Evolutionary conservation across 1,284 basidiomycete species (phyloP), one percentile per base, ranked within the genome.

Genomic region (Boletus holoroseus): DNA sequence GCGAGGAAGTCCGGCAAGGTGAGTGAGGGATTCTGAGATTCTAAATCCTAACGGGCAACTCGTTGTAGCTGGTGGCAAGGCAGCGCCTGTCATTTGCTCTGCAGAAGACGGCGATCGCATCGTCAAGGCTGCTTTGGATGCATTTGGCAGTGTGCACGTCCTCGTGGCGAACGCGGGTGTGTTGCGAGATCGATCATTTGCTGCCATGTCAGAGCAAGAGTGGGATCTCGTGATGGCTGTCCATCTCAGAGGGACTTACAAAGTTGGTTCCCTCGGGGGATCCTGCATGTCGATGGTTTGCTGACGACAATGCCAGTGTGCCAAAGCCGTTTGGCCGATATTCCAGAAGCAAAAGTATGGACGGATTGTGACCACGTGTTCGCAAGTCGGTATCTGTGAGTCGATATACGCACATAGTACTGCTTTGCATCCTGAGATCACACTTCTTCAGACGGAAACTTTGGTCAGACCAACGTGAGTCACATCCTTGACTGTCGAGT

Each of bases 291-390:
- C 8, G 15, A 30, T 12, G 7, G 11, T 30, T 41, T 13, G 20
- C 40, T 62, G 36, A 66, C 5, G 8, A 11, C 15, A 5, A 22
- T 2, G 7, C 2, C 32, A 90, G 85, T 91, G 89, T 62, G 87
- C 84, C 50, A 92, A 96, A 68, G 95, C 95, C 12, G 90, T 92
- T 32, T 99, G 94, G 96, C 94, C 95, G 3, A 77, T 93, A 64
- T 97, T 99, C 80, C 86, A 90, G 71, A 89, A 95, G 73, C 96
- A 99, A 68, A 94, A 94, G 73, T 98, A 88, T 67, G 95, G 96
- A 30, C 85, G 96, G 51, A 95, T 99, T 64, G 79, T 99, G 51
- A 96, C 91, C 47, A 98, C 94, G 26, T 83, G 86, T 52, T 98
- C 94, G 5, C 85, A 88, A 67, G 92, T 94, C 50, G 95, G 94